Percentiles rank a stretch among this genome's conserved stretches.
Conservation (phyloP, 805 yeast genomes). For the Candida koratica region DNA sequence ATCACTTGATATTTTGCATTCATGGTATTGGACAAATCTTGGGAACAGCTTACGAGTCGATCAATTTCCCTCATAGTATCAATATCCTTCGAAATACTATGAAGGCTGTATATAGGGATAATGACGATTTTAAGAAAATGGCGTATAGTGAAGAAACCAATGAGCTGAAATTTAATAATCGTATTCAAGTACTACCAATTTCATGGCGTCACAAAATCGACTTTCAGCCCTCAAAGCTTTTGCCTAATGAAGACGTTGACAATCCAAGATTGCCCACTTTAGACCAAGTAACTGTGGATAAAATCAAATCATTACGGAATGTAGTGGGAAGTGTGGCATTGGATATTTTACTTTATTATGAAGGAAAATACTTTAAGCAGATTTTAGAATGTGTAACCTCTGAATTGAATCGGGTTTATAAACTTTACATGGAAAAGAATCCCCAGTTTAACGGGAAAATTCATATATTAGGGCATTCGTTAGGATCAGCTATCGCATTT, state of each 20-base stretch:
- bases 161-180: constrained; percentile 38
- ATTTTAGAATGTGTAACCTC: constrained; percentile 59
- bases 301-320: constrained; percentile 71
- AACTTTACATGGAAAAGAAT: constrained; percentile 54
- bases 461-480: constrained; percentile 84
- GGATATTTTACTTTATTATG: constrained; percentile 78
- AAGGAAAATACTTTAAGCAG: constrained; percentile 58
- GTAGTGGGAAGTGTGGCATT: constrained; percentile 82
- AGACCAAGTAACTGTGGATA: constrained; percentile 69
- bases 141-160: constrained; percentile 23
- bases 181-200: constrained; percentile 82
- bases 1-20: constrained; percentile 76
- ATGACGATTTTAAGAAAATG: constrained; percentile 35
- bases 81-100: constrained; percentile 59
- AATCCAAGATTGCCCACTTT: constrained; percentile 55
- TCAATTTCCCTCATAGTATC: constrained; percentile 83
- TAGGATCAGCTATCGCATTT: constrained; percentile 82
- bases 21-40: constrained; percentile 94
- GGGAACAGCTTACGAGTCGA: constrained; percentile 71
- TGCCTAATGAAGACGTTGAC: constrained; percentile 26
- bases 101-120: constrained; percentile 45
- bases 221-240: constrained; percentile 48
- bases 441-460: constrained; percentile 78
- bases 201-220: constrained; percentile 83
- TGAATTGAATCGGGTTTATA: constrained; percentile 62